Evolutionary conservation across 148 eudicot species (phyloP).

Genomic region (Rhododendron simsii): DNA sequence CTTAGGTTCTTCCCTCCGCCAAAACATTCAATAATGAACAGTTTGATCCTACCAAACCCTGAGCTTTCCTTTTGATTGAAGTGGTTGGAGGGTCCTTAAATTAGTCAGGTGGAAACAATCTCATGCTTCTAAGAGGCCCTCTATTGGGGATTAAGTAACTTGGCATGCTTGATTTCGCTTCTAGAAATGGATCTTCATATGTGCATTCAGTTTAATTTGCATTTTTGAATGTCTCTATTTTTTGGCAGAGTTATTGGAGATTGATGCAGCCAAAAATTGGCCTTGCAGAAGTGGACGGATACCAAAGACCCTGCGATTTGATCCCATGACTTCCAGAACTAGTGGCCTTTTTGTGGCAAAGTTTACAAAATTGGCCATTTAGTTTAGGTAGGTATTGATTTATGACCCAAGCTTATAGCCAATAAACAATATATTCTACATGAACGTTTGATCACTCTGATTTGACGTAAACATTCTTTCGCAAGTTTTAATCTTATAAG

Average conservation of each 20-base stretch:
- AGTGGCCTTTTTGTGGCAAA: slow-evolving; percentile 77
- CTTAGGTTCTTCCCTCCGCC: neutral
- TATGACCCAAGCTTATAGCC: neutral
- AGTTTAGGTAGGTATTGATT: neutral
- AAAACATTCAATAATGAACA: neutral
- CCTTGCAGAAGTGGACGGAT: slow-evolving; percentile 72
- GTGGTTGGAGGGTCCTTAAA: neutral
- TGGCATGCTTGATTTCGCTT: neutral
- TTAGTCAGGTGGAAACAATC: neutral
- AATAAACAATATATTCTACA: neutral
- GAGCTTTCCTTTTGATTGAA: neutral
- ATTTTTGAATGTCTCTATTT: neutral
- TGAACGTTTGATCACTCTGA: neutral
- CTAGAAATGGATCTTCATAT: neutral
- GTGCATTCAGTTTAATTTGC: neutral
- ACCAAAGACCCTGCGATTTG: slow-evolving; percentile 80
- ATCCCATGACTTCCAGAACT: slow-evolving; percentile 73
- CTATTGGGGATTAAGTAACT: neutral
- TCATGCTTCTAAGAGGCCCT: neutral
- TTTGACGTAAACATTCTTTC: neutral
- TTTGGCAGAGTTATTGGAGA: slow-evolving; percentile 68
- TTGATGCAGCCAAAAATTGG: slow-evolving; percentile 65
- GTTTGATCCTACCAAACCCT: neutral
- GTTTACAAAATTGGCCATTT: slow-evolving; percentile 41
- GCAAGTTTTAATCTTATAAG: too few species aligned